Percentiles rank a stretch among this genome's conserved stretches.
phyloP scores from a whole-genome alignment of 2,329 filamentous ascomycete species.

The Penicillium sp. region DNA sequence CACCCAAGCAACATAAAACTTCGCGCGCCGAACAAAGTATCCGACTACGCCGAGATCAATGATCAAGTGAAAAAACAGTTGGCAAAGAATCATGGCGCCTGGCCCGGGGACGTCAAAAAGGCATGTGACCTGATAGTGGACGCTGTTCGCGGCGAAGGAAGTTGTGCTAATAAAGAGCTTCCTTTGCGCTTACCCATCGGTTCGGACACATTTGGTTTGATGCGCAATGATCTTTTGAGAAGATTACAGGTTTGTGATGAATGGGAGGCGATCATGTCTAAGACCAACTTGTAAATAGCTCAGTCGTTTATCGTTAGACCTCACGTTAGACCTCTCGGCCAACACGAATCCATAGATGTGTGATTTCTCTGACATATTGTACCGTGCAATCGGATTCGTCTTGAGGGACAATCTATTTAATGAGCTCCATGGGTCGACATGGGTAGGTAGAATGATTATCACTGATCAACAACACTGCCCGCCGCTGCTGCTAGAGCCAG shows the following conservation, averaged over 20 bases:
- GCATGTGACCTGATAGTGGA: slow-evolving; percentile 14
- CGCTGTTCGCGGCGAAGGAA: slow-evolving; percentile 15
- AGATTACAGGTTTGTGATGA: slow-evolving; percentile 12
- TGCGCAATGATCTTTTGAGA: slow-evolving; percentile 9
- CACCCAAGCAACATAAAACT: slow-evolving; percentile 22
- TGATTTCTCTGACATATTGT: too few species aligned
- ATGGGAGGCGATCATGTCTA: slow-evolving; percentile 11
- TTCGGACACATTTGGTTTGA: slow-evolving; percentile 8
- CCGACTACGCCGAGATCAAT: slow-evolving; percentile 15
- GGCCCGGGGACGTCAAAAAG: slow-evolving; percentile 17
- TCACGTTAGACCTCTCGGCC: too few species aligned
- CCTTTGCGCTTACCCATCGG: slow-evolving; percentile 12
- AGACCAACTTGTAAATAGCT: slow-evolving; percentile 1
- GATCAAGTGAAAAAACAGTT: background rate
- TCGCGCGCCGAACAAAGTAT: background rate
- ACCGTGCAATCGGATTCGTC: too few species aligned
- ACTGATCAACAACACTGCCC: too few species aligned
- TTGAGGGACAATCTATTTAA: too few species aligned
- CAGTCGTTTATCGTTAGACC: too few species aligned
- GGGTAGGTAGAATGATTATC: too few species aligned
- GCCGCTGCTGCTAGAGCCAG: too few species aligned
- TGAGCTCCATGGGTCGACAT: too few species aligned
- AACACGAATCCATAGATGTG: too few species aligned
- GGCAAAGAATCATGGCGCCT: slow-evolving; percentile 1
- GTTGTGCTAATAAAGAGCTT: slow-evolving; percentile 6